phyloP scores from a whole-genome alignment of 805 yeast genomes.

The Hermanozyma aechmeae region DNA sequence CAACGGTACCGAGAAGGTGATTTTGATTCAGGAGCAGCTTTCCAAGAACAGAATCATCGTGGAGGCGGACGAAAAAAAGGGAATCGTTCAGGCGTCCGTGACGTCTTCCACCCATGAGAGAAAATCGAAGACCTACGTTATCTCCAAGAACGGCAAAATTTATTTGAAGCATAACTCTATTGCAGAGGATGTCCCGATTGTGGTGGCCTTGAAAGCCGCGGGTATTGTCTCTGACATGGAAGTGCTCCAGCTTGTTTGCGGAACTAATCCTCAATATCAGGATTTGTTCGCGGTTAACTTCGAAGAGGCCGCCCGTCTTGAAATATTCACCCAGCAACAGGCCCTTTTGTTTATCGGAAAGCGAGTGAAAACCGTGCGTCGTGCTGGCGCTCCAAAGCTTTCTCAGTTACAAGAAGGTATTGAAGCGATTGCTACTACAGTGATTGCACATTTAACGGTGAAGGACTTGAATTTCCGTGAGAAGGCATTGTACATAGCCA shows the following conservation, averaged over 20 bases:
- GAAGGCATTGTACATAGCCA: conserved; percentile 88
- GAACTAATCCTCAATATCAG: conserved; percentile 79
- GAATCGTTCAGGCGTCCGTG: conserved; percentile 92
- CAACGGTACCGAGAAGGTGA: conserved; percentile 96
- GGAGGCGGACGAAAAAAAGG: conserved; percentile 93
- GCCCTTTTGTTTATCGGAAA: conserved; percentile 88
- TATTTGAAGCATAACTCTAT: conserved; percentile 93
- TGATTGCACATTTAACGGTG: conserved; percentile 90
- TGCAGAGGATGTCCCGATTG: conserved; percentile 92
- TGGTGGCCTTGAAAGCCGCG: conserved; percentile 85
- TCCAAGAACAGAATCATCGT: conserved; percentile 96
- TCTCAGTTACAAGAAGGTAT: conserved; percentile 86
- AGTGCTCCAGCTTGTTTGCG: conserved; percentile 90
- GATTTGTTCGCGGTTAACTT: conserved; percentile 88
- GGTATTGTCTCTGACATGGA: conserved; percentile 90
- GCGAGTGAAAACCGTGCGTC: conserved; percentile 85
- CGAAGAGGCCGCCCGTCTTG: conserved; percentile 84
- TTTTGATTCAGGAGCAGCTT: conserved; percentile 92
- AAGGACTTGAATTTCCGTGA: conserved; percentile 80
- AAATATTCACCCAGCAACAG: conserved; percentile 85
- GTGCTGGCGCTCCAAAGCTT: conserved; percentile 74
- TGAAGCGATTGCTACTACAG: conserved; percentile 92
- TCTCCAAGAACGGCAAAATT: conserved; percentile 82
- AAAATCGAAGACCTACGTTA: conserved; percentile 92
- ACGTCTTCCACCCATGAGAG: conserved; percentile 98